Evolutionary conservation across 2,329 filamentous ascomycete genomes (phyloP).

Genomic region (Claviceps arundinis): DNA sequence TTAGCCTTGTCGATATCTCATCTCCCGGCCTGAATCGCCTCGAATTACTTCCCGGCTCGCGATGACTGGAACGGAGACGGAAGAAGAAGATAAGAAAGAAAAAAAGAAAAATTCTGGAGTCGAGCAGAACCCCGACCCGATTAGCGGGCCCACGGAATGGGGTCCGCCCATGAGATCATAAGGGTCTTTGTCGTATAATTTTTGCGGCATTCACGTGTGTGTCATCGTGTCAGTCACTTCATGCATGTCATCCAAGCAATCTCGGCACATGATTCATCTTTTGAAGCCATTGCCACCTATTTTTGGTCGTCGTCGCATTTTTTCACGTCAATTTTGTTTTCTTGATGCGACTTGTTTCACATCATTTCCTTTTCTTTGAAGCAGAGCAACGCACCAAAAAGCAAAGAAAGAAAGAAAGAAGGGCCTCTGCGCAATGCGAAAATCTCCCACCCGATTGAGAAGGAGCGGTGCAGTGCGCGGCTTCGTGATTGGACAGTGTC

Average conservation of each 20-base stretch:
- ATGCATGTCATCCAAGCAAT: background rate
- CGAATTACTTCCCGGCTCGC: background rate
- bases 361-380: background rate
- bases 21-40: background rate
- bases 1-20: conserved; percentile 5
- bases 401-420: too few relatives aligned
- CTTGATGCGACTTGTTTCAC: background rate
- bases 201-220: background rate
- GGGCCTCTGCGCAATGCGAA: background rate
- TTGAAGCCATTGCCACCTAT: background rate
- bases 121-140: conserved; percentile 1
- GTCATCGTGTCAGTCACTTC: background rate
- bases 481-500: background rate
- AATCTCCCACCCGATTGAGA: background rate
- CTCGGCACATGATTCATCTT: background rate
- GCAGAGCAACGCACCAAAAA: too few relatives aligned
- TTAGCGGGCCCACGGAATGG: conserved; percentile 2
- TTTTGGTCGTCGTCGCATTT: too few relatives aligned
- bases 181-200: conserved; percentile 1
- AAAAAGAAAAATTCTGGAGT: conserved; percentile 1
- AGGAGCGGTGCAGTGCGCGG: background rate
- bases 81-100: background rate
- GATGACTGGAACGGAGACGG: background rate
- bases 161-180: conserved; percentile 5
- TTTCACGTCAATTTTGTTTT: background rate